Conservation (phyloP, 345 rosid genomes). For the Dipteronia dyeriana region DNA sequence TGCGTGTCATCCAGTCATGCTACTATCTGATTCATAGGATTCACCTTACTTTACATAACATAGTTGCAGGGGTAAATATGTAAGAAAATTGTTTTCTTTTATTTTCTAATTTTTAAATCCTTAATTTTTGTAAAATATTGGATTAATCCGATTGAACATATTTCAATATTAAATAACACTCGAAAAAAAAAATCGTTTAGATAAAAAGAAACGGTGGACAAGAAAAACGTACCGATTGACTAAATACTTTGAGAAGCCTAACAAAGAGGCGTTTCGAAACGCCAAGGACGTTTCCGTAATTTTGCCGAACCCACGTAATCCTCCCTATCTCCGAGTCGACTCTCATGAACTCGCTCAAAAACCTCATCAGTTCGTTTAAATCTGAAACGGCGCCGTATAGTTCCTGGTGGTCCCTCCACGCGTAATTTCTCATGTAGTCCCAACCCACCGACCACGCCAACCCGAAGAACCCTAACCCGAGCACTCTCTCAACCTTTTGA, state of each 20-base stretch:
- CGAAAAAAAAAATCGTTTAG: too few species aligned
- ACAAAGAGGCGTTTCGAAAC: slow-evolving; percentile 46
- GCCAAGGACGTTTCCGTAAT: slow-evolving; percentile 52
- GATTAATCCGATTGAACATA: too few species aligned
- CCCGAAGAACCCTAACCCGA: slow-evolving; percentile 45
- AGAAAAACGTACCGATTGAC: slow-evolving; percentile 49
- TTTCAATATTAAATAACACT: too few species aligned
- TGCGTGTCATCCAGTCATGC: too few species aligned
- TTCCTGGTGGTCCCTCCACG: slow-evolving; percentile 59
- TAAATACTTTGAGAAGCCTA: slow-evolving; percentile 54
- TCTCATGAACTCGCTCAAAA: slow-evolving; percentile 47
- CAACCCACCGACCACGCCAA: slow-evolving; percentile 68
- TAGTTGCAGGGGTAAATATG: too few species aligned
- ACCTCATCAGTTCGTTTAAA: slow-evolving; percentile 54
- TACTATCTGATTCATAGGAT: too few species aligned
- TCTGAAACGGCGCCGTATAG: slow-evolving; percentile 57
- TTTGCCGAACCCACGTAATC: slow-evolving; percentile 49
- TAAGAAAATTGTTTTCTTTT: too few species aligned
- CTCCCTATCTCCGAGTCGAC: slow-evolving; percentile 49
- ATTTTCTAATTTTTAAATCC: too few species aligned
- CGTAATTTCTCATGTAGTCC: slow-evolving; percentile 79
- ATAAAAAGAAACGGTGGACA: too few species aligned
- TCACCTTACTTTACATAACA: too few species aligned
- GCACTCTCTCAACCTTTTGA: slow-evolving; percentile 48
- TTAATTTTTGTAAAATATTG: too few species aligned